Percentiles rank a stretch among this genome's conserved stretches.
These are phyloP conservation scores for Clonostachys solani DNA, from an alignment of 2,329 filamentous ascomycete genomes.

Conservation along the genomic window DNA sequence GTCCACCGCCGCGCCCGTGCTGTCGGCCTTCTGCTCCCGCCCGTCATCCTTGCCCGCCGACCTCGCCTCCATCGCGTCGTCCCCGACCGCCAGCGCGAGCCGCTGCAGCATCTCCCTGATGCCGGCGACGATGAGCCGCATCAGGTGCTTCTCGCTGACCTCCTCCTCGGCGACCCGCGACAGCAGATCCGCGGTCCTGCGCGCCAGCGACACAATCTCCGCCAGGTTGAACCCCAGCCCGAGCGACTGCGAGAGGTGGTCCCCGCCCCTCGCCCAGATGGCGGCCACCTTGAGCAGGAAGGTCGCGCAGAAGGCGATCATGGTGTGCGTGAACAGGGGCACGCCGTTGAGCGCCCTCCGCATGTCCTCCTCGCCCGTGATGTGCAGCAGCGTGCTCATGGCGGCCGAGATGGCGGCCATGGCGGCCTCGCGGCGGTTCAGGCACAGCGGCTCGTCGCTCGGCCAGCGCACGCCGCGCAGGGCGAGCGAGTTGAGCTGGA, in stretches of 20 bases:
- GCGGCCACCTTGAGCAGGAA: conserved; percentile 28
- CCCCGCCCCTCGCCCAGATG: conserved; percentile 15
- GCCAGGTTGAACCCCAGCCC: conserved; percentile 8
- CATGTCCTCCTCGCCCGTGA: conserved; percentile 24
- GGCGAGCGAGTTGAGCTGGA: conserved; percentile 8
- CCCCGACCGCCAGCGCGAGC: conserved; percentile 1
- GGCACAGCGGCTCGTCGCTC: conserved; percentile 1
- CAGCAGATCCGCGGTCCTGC: conserved; percentile 4
- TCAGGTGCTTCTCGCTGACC: conserved; percentile 8
- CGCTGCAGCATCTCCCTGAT: conserved; percentile 9
- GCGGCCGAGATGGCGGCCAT: conserved; percentile 19
- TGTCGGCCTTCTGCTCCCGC: neutral
- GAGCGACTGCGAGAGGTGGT: conserved; percentile 8
- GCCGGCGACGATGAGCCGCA: conserved; percentile 8
- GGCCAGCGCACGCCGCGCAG: conserved; percentile 7
- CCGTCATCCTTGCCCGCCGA: neutral
- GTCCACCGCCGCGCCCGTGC: conserved; percentile 1
- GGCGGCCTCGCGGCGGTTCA: conserved; percentile 4
- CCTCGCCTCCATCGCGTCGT: neutral
- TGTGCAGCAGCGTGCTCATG: conserved; percentile 27
- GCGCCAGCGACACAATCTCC: conserved; percentile 4
- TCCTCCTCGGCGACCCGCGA: conserved; percentile 4
- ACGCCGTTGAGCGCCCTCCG: conserved; percentile 21
- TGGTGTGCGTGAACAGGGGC: conserved; percentile 27
- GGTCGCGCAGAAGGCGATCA: conserved; percentile 26